Evolutionary conservation across 192 early-diverging fungal species (phyloP).

Genomic region (Tieghemiomyces parasiticus): DNA sequence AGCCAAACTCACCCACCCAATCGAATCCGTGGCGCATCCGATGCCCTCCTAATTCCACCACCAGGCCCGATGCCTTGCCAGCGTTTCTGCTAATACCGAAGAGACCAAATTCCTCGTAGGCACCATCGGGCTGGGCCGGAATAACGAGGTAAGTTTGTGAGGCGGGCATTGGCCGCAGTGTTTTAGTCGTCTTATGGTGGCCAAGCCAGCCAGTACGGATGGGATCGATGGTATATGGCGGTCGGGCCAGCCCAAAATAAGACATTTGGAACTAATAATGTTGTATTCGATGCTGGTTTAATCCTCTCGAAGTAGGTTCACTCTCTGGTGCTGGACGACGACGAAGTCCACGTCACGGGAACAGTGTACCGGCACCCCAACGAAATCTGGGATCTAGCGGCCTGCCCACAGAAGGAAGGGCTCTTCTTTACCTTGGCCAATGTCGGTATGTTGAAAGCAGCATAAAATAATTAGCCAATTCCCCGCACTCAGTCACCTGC

Average conservation of each 20-base stretch:
- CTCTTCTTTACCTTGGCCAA: constrained; percentile 43
- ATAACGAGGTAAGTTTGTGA: constrained; percentile 37
- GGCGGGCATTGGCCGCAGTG: neutral
- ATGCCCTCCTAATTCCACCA: neutral
- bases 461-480: too few relatives aligned
- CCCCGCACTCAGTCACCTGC: neutral
- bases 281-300: constrained; percentile 1
- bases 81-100: constrained; percentile 42
- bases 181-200: neutral
- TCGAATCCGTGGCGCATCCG: neutral
- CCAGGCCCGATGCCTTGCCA: constrained; percentile 42
- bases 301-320: constrained; percentile 30
- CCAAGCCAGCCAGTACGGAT: neutral
- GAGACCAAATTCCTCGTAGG: constrained; percentile 61
- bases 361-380: constrained; percentile 43
- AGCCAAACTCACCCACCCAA: neutral
- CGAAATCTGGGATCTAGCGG: constrained; percentile 49
- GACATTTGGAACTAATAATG: neutral
- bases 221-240: neutral
- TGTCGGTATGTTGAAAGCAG: constrained; percentile 19
- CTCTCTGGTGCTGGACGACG: constrained; percentile 63
- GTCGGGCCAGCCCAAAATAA: neutral
- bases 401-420: constrained; percentile 37
- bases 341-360: constrained; percentile 37
- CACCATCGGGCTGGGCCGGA: constrained; percentile 34